phyloP scores from a whole-genome alignment of 345 rosid species.

The Adansonia digitata region DNA sequence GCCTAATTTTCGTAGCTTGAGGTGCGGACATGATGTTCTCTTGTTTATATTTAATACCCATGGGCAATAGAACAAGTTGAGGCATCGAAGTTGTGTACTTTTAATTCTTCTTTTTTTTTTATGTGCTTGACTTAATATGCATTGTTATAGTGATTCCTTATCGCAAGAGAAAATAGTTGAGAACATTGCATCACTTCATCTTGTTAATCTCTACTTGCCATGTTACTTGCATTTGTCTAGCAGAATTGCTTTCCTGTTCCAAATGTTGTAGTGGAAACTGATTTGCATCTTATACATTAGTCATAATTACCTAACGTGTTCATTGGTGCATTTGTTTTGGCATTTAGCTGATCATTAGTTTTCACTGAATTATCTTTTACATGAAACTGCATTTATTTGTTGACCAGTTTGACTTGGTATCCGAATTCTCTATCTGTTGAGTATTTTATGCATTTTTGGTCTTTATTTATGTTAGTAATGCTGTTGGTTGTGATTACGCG shows the following conservation, averaged over 20 bases:
- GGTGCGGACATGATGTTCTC: not conserved
- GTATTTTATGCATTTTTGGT: not conserved
- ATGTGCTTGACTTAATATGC: not conserved
- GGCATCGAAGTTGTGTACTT: not conserved
- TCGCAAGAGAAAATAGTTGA: not conserved
- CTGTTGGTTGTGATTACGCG: not conserved
- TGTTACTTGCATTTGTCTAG: not conserved
- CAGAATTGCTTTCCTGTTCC: not conserved
- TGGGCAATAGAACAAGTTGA: not conserved
- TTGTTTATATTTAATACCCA: not conserved
- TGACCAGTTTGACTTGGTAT: not conserved
- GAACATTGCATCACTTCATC: not conserved
- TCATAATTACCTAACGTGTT: not conserved
- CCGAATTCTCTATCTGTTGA: not conserved
- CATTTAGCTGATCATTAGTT: not conserved
- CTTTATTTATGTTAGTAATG: not conserved
- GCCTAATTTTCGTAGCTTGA: not conserved
- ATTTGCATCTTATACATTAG: not conserved
- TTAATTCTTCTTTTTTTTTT: not conserved
- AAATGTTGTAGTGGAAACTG: not conserved
- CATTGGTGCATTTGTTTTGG: not conserved
- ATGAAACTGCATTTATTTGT: not conserved
- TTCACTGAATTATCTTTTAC: not conserved
- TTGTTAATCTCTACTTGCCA: not conserved
- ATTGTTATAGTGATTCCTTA: not conserved